Evolutionary conservation across 2,329 filamentous ascomycete genomes (phyloP).

Genomic region (Aspergillus puulaauensis): DNA sequence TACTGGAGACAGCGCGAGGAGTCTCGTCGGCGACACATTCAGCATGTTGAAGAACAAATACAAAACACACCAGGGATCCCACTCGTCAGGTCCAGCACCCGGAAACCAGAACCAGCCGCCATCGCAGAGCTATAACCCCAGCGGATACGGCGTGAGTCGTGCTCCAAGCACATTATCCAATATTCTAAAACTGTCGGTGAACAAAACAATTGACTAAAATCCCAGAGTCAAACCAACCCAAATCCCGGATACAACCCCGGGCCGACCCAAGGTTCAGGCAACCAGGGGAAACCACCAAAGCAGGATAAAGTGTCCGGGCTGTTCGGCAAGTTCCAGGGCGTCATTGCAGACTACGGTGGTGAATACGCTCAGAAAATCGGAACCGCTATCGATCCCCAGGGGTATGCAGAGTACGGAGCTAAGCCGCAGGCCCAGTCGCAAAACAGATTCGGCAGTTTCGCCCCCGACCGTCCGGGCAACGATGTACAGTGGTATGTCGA

Average conservation of each 20-base stretch:
- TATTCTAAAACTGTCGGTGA: not conserved
- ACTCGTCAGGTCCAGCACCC: conserved; percentile 7
- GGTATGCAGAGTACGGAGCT: conserved; percentile 45
- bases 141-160: conserved; percentile 24
- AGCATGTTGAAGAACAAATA: conserved; percentile 47
- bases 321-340: conserved; percentile 56
- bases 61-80: conserved; percentile 25
- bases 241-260: conserved; percentile 21
- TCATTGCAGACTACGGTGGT: conserved; percentile 51
- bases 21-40: conserved; percentile 54
- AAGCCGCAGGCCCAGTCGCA: conserved; percentile 44
- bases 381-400: conserved; percentile 48
- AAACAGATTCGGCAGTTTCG: conserved; percentile 64
- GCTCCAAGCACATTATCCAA: not conserved
- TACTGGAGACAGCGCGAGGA: conserved; percentile 44
- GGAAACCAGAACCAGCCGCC: conserved; percentile 8
- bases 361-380: conserved; percentile 53
- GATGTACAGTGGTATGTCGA: conserved; percentile 85
- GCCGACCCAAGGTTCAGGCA: conserved; percentile 25
- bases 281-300: conserved; percentile 29
- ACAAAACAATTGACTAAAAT: not conserved
- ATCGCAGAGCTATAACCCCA: conserved; percentile 18
- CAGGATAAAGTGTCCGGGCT: conserved; percentile 45
- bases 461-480: conserved; percentile 68
- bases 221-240: not conserved